Conservation (phyloP, 2,329 filamentous ascomycete species). For the Sporothrix sp. region DNA sequence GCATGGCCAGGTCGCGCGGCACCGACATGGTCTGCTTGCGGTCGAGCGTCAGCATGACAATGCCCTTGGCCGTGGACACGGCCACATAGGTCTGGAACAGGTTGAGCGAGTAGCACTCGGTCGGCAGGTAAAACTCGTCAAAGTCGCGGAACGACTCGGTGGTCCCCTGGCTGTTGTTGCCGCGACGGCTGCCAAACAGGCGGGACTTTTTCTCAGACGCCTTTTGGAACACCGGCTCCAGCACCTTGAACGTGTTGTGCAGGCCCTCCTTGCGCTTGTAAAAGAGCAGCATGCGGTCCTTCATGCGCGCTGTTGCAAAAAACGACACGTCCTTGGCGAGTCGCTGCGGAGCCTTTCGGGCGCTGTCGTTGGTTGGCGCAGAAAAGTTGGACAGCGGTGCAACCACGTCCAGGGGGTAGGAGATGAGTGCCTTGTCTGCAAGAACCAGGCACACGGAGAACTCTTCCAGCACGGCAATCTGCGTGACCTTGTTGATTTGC, state of each 20-base stretch:
- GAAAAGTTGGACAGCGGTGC: slow-evolving; percentile 53
- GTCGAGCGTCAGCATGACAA: slow-evolving; percentile 92
- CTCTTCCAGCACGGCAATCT: slow-evolving; percentile 90
- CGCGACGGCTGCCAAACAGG: slow-evolving; percentile 48
- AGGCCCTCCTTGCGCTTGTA: slow-evolving; percentile 94
- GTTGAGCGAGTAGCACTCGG: slow-evolving; percentile 90
- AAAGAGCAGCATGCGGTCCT: slow-evolving; percentile 86
- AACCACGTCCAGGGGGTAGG: slow-evolving; percentile 86
- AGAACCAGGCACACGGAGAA: slow-evolving; percentile 90
- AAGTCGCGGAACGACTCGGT: slow-evolving; percentile 97
- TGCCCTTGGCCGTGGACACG: slow-evolving; percentile 80
- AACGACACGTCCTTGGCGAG: slow-evolving; percentile 90
- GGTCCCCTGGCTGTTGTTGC: slow-evolving; percentile 47
- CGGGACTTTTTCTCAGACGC: slow-evolving; percentile 74
- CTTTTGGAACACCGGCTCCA: slow-evolving; percentile 93
- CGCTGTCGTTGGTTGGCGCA: slow-evolving; percentile 57
- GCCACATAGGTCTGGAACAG: slow-evolving; percentile 92
- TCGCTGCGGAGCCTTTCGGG: slow-evolving; percentile 80
- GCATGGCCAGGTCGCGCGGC: slow-evolving; percentile 64
- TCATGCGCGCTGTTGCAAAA: slow-evolving; percentile 94
- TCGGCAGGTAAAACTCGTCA: slow-evolving; percentile 96
- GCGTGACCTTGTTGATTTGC: slow-evolving; percentile 66
- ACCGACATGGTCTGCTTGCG: slow-evolving; percentile 95
- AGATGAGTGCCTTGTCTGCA: slow-evolving; percentile 81
- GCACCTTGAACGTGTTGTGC: slow-evolving; percentile 90